Base-by-base conservation (phyloP, 2,329 filamentous ascomycete genomes). In the Shiraia sp. region DNA sequence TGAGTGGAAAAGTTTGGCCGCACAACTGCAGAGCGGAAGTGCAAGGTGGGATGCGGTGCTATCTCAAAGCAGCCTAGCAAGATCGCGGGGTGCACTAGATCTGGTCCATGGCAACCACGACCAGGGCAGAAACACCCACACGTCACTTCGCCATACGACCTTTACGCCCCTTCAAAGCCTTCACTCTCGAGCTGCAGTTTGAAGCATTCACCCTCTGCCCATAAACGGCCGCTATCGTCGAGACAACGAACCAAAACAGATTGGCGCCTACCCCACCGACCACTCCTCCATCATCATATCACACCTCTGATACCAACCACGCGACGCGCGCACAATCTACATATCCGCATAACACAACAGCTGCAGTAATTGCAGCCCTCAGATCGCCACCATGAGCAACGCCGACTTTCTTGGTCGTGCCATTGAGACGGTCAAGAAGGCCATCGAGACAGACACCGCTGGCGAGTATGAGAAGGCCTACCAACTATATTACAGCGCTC, bases 401-500 rank as follows among this genome's bases (percentile, higher is more conserved):
- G 95, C 90, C 71, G 93, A 99, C 76, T 99, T 97, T 70, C 84
- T 96, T 64, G 91, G 91, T 65, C 90, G 92, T 62, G 93, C 93
- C 63, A 97, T 97, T 77, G 90, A 95, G 66, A 86, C 88, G 72
- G 92, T 99, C 64, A 95, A 96, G 74, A 95, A 95, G 73, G 93
- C 93, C 57, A 97, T 99, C 76, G 91, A 96, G 70, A 85, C 88
- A 61, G 93, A 99, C 76, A 95, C 92, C 56, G 87, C 88, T 32
- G 91, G 90, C 68, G 90, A 97, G 69, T 99, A 99, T 74, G 90
- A 96, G 63, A 92, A 95, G 72, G 93, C 93, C 42, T 97, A 97
- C 71, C 88, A 96, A 68, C 80, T 87, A 51, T 99, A 99, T 81
- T 96, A 96, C 77, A 86, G 90, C 57, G 86, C 92, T 36, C 61